Conservation (phyloP, 257 asterid species). For the Pogostemon cablin region DNA sequence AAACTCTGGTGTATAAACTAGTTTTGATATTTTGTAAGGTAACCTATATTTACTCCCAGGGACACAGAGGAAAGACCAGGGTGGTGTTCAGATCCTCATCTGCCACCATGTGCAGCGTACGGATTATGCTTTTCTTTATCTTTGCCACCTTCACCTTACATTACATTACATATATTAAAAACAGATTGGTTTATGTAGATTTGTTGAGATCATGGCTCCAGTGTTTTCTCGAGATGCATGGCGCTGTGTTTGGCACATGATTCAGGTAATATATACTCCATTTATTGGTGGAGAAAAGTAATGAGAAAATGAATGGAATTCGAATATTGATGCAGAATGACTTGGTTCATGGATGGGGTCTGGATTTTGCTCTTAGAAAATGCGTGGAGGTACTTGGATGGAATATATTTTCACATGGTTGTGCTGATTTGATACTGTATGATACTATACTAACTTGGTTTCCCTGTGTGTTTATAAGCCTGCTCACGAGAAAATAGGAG, state of each 20-base stretch:
- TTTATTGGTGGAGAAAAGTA: slow-evolving; percentile 10
- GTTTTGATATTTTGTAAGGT: neutral
- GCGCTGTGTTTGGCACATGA: slow-evolving; percentile 98
- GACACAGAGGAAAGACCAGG: slow-evolving; percentile 85
- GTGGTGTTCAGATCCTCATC: slow-evolving; percentile 83
- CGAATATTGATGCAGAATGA: slow-evolving; percentile 63
- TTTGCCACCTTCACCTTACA: neutral
- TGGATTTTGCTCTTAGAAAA: slow-evolving; percentile 88
- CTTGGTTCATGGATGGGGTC: slow-evolving; percentile 99
- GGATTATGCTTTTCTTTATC: slow-evolving; percentile 28
- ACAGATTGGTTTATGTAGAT: slow-evolving; percentile 39
- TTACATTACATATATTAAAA: neutral
- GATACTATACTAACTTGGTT: neutral
- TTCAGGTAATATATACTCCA: slow-evolving; percentile 57
- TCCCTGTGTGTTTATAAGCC: slow-evolving; percentile 51
- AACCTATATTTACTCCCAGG: slow-evolving; percentile 42
- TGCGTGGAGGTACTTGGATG: slow-evolving; percentile 74
- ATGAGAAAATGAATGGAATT: slow-evolving; percentile 23
- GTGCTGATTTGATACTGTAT: neutral
- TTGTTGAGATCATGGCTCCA: slow-evolving; percentile 98
- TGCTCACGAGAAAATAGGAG: slow-evolving; percentile 93
- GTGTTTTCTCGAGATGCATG: slow-evolving; percentile 93
- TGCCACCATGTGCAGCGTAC: slow-evolving; percentile 99
- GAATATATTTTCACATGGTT: neutral
- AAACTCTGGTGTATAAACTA: slow-evolving; percentile 1